phyloP scores from a whole-genome alignment of 495 filamentous ascomycete genomes.

The Neurospora africana region DNA sequence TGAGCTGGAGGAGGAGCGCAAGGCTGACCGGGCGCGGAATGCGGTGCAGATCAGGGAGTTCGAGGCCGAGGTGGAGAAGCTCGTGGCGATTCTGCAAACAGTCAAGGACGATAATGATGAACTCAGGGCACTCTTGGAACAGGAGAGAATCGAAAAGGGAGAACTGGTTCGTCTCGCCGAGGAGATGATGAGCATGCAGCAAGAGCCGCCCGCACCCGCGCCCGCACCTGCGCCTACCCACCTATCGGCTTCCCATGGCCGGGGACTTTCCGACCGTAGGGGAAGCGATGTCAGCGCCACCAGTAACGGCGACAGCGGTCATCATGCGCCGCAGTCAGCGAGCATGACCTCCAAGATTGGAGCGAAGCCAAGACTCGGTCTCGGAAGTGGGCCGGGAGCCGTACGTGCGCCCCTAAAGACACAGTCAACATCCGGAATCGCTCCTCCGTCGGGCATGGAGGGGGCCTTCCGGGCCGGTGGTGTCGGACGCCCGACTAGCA shows the following conservation, averaged over 20 bases:
- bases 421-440: not conserved
- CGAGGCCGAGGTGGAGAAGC: constrained; percentile 56
- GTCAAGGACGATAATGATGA: constrained; percentile 55
- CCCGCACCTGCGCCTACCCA: constrained; percentile 10
- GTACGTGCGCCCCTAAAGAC: not conserved
- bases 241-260: constrained; percentile 10
- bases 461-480: constrained; percentile 7
- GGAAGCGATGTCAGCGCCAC: not conserved
- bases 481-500: constrained; percentile 26
- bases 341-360: not conserved
- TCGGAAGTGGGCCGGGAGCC: not conserved
- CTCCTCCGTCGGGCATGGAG: not conserved
- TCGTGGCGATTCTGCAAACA: constrained; percentile 55
- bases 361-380: not conserved
- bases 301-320: not conserved
- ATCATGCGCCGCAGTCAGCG: not conserved
- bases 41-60: constrained; percentile 46
- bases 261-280: not conserved
- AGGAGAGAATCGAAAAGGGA: constrained; percentile 83
- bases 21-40: constrained; percentile 39
- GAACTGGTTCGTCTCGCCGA: constrained; percentile 88
- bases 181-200: constrained; percentile 63
- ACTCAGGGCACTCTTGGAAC: constrained; percentile 54
- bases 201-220: constrained; percentile 4
- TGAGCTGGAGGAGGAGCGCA: constrained; percentile 37